phyloP scores from a whole-genome alignment of 306 rosid genomes.

The Mucuna pruriens region DNA sequence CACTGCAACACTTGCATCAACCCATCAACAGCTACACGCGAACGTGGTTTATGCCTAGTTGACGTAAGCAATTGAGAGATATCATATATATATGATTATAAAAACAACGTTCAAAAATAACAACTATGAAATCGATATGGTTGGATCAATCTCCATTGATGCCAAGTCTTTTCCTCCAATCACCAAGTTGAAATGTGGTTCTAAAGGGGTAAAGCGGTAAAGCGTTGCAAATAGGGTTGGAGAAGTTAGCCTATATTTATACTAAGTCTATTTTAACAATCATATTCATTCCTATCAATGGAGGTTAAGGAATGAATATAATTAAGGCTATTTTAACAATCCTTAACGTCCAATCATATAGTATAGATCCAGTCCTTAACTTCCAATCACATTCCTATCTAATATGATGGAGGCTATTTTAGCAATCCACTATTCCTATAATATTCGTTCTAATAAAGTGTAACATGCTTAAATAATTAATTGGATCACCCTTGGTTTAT shows the following conservation, averaged over 20 bases:
- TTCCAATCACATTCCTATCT: background rate
- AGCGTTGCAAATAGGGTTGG: background rate
- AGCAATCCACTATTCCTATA: background rate
- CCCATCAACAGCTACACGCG: conserved; percentile 48
- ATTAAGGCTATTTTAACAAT: background rate
- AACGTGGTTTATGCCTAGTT: background rate
- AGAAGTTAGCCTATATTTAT: background rate
- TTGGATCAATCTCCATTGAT: background rate
- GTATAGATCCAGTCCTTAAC: background rate
- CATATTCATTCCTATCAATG: background rate
- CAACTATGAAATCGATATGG: background rate
- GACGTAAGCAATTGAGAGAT: background rate
- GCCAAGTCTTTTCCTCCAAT: background rate
- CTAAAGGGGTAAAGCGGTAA: background rate
- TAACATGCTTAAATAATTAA: background rate
- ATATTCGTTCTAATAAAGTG: background rate
- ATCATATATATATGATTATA: background rate
- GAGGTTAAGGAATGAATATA: background rate
- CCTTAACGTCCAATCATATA: background rate
- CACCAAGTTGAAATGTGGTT: background rate
- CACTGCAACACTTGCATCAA: conserved; percentile 43
- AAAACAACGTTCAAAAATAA: background rate
- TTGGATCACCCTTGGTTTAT: background rate
- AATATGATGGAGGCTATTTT: background rate
- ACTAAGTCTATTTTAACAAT: background rate